phyloP scores from a whole-genome alignment of 345 rosid species.

The Camelina laxa region DNA sequence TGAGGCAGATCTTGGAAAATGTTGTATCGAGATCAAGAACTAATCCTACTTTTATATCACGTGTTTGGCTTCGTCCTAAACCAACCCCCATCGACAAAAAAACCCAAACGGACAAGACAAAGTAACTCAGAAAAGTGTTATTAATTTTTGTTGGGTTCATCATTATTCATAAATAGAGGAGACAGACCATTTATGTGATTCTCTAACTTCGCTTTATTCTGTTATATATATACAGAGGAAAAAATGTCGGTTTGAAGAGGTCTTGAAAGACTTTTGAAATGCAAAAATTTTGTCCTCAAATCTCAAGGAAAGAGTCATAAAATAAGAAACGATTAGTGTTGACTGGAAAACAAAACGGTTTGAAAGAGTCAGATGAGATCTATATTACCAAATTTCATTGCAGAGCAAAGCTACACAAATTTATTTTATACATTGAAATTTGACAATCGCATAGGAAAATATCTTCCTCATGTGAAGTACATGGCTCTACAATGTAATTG shows the following conservation, averaged over 20 bases:
- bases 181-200: neutral
- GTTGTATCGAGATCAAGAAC: constrained; percentile 45
- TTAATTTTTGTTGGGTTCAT: constrained; percentile 14
- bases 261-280: constrained; percentile 13
- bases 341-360: neutral
- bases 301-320: neutral
- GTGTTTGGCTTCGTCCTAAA: constrained; percentile 13
- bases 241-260: neutral
- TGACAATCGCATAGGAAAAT: neutral
- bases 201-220: neutral
- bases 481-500: neutral
- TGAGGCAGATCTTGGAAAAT: constrained; percentile 25
- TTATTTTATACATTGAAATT: neutral
- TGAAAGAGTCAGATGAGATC: constrained; percentile 25
- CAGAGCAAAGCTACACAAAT: neutral
- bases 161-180: constrained; percentile 9
- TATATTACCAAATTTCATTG: neutral
- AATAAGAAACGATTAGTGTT: neutral
- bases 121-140: constrained; percentile 14
- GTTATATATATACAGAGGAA: neutral
- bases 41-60: constrained; percentile 45
- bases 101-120: neutral
- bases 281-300: neutral
- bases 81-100: constrained; percentile 19
- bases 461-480: neutral